These are phyloP conservation scores for Colletotrichum limetticola DNA, from an alignment of 2,329 filamentous ascomycete species.

Conservation along the genomic window DNA sequence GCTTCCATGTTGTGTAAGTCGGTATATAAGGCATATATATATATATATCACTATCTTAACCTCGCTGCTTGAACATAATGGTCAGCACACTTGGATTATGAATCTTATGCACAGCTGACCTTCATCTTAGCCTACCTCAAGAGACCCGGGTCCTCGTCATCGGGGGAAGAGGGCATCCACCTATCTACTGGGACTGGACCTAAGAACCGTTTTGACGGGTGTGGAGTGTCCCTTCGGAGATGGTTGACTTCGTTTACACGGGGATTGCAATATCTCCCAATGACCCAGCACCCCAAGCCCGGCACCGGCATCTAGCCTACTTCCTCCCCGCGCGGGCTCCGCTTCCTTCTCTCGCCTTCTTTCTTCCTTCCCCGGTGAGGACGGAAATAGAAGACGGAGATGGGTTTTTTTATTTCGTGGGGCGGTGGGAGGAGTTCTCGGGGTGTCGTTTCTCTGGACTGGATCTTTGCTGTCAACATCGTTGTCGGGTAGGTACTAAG, in stretches of 20 bases:
- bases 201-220: not conserved
- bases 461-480: not conserved
- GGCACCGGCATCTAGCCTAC: too few species aligned
- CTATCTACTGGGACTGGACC: not conserved
- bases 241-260: not conserved
- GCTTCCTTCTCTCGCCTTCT: too few species aligned
- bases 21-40: too few species aligned
- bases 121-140: not conserved
- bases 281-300: too few species aligned
- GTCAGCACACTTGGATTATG: too few species aligned
- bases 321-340: too few species aligned
- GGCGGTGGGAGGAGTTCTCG: not conserved
- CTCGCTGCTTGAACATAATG: not conserved
- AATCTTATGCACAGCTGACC: too few species aligned
- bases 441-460: not conserved
- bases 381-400: not conserved
- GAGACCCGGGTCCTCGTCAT: not conserved
- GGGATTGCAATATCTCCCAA: too few species aligned
- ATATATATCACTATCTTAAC: not conserved
- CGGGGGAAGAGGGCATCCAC: too few species aligned
- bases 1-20: not conserved
- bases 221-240: not conserved
- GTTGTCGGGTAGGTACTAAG: not conserved
- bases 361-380: too few species aligned
- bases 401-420: not conserved